These are phyloP conservation scores for Hippophae gyantsensis DNA, from an alignment of 306 rosid species.

Conservation along the genomic window DNA sequence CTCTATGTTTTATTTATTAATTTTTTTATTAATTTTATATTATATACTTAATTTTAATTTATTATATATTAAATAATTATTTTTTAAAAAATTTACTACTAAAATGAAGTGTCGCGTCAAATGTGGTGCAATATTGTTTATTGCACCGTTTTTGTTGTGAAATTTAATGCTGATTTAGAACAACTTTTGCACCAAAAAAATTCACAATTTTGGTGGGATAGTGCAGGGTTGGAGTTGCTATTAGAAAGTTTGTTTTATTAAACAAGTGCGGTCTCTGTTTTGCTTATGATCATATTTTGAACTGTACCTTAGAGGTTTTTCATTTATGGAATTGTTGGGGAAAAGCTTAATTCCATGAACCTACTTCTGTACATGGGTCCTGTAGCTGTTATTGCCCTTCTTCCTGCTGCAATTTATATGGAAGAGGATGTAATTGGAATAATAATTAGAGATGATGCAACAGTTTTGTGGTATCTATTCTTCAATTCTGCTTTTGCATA, in stretches of 20 bases:
- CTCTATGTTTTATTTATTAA: too few relatives aligned
- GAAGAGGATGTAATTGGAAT: conserved; percentile 96
- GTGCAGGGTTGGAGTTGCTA: too few relatives aligned
- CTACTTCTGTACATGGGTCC: conserved; percentile 99
- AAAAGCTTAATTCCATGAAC: conserved; percentile 99
- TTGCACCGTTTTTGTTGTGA: too few relatives aligned
- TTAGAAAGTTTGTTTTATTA: background rate
- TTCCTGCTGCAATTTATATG: conserved; percentile 91
- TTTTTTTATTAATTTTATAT: too few relatives aligned
- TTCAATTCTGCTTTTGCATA: conserved; percentile 90
- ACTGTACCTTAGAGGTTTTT: background rate
- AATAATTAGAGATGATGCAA: conserved; percentile 75
- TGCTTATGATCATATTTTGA: background rate
- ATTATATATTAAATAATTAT: too few relatives aligned
- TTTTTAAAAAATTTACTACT: too few relatives aligned
- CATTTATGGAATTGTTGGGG: conserved; percentile 29
- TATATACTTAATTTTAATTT: too few relatives aligned
- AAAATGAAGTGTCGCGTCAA: too few relatives aligned
- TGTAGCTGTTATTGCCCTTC: conserved; percentile 90
- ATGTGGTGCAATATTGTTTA: too few relatives aligned
- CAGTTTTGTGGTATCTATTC: conserved; percentile 91
- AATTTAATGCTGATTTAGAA: too few relatives aligned
- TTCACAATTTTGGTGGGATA: too few relatives aligned
- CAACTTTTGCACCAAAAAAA: too few relatives aligned
- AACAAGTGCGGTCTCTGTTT: background rate